Evolutionary conservation across 2,329 filamentous ascomycete genomes (phyloP).

Genomic region (Talaromyces sp.): DNA sequence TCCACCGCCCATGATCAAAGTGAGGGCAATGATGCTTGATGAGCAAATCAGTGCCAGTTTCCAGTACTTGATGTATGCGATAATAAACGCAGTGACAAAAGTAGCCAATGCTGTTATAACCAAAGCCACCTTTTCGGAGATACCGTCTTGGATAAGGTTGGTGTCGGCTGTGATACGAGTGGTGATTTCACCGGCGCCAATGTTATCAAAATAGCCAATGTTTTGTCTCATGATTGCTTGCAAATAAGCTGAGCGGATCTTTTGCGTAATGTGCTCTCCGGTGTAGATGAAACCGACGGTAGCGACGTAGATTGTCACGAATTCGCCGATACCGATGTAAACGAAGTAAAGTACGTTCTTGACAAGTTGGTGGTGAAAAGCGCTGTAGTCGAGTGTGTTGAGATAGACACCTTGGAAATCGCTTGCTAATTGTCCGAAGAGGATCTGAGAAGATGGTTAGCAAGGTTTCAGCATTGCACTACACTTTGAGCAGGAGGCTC

Average conservation of each 20-base stretch:
- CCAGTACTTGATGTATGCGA: constrained; percentile 89
- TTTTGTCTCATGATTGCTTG: constrained; percentile 81
- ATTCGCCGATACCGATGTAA: constrained; percentile 78
- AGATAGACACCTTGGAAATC: constrained; percentile 65
- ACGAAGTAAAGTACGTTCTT: constrained; percentile 75
- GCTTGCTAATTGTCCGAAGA: constrained; percentile 73
- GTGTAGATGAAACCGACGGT: constrained; percentile 89
- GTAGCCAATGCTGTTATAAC: constrained; percentile 73
- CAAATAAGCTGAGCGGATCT: constrained; percentile 79
- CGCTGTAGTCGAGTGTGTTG: constrained; percentile 44
- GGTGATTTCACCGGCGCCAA: constrained; percentile 88
- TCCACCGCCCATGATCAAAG: constrained; percentile 70
- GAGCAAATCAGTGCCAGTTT: constrained; percentile 84
- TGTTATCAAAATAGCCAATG: constrained; percentile 88
- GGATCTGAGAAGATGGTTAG: constrained; percentile 34
- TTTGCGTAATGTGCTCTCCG: constrained; percentile 72
- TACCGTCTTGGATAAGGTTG: constrained; percentile 87
- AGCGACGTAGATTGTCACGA: constrained; percentile 70
- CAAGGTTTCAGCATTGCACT: neutral
- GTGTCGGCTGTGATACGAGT: constrained; percentile 93
- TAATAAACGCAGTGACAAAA: constrained; percentile 83
- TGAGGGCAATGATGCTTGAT: constrained; percentile 74
- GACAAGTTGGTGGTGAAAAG: constrained; percentile 59
- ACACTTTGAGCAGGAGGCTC: neutral
- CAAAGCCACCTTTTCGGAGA: constrained; percentile 82